Percentiles rank a stretch among this genome's conserved stretches.
Evolutionary conservation across 2,329 filamentous ascomycete species (phyloP).

Genomic region (Colletotrichum sp.): DNA sequence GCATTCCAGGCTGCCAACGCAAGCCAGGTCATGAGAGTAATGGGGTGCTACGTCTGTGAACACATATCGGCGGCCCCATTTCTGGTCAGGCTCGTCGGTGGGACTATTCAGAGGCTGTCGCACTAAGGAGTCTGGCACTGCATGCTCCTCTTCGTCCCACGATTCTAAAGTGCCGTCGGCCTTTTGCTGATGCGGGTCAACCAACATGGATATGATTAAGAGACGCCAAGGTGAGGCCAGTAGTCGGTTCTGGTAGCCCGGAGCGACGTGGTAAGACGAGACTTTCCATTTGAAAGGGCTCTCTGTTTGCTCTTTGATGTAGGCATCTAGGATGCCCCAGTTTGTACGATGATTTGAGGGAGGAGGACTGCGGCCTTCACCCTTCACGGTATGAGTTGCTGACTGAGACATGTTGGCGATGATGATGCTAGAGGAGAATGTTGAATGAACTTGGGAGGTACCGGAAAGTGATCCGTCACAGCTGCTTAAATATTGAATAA

Average conservation of each 20-base stretch:
- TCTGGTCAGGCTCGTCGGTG: not conserved
- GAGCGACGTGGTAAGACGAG: not conserved
- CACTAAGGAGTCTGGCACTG: rapidly evolving
- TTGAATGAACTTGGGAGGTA: not conserved
- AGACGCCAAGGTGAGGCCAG: not conserved
- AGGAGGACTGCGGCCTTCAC: not conserved
- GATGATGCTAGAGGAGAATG: not conserved
- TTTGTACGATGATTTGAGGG: not conserved
- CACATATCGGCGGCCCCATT: not conserved
- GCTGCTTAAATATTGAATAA: not conserved
- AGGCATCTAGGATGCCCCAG: not conserved
- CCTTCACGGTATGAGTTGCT: not conserved
- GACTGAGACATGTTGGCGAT: not conserved
- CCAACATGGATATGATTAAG: not conserved
- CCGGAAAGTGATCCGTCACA: not conserved
- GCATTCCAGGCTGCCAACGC: not conserved
- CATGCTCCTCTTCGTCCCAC: not conserved
- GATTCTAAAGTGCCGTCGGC: not conserved
- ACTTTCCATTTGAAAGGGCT: not conserved
- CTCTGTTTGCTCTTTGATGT: not conserved
- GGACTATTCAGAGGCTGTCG: not conserved
- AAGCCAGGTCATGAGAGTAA: rapidly evolving
- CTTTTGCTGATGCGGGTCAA: not conserved
- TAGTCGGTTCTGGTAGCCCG: not conserved
- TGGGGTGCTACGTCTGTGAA: not conserved